Base-by-base conservation (phyloP, 1,284 basidiomycete genomes). In the Exsudoporus floridanus region DNA sequence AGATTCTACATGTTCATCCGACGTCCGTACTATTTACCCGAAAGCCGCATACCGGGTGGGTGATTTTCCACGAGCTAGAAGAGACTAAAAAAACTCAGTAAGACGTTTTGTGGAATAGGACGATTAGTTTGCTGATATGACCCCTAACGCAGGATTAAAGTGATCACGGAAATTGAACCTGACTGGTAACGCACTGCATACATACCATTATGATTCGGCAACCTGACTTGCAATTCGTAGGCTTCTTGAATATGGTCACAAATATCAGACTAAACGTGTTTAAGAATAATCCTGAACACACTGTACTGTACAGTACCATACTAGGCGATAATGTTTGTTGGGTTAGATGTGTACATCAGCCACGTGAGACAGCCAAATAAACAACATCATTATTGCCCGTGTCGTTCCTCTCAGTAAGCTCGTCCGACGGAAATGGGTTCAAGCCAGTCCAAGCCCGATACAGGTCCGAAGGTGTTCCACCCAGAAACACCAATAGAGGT, bases 11-110 rank as follows among this genome's bases (percentile, higher is more conserved):
- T 72, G 90, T 92, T 2, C 96, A 99, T 68, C 97, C 96, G 0
- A 92, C 87, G 12, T 98, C 94, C 2, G 92, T 98, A 10, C 75
- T 98, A 53, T 99, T 99, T 67, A 97, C 94, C 3, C 78, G 97
- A 35, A 92, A 90, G 61, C 90, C 96, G 2, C 78, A 84, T 16
- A 88, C 88, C 0, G 91, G 91, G 10, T 99, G 93, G 92, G 92
- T 98, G 7, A 78, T 99, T 21, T 99, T 89, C 66, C 93, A 97
- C 66, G 95, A 99, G 69, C 88, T 98, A 71, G 84, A 96, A 61
- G 94, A 98, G 70, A 98, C 96, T 1, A 94, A 92, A 59, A 98
- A 96, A 71, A 86, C 82, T 27, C 87, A 90, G 89, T 90, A 62
- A 61, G 86, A 69, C 13, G 37, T 30, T 38, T 12, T 21, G 13